Conservation (phyloP, 2,329 filamentous ascomycete genomes). For the Ophioceras dolichostomum region DNA sequence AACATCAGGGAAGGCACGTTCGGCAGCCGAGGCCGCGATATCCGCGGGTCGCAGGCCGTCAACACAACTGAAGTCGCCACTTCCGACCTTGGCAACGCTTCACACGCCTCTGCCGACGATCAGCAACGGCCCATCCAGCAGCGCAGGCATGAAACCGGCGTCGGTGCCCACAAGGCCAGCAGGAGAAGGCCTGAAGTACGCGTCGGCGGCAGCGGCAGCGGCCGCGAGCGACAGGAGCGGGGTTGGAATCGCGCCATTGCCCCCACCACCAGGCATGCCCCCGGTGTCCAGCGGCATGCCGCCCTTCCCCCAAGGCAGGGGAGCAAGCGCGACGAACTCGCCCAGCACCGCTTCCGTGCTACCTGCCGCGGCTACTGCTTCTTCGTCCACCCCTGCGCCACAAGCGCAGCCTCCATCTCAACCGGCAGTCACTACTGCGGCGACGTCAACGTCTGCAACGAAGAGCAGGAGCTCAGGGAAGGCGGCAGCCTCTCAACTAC, state of each 20-base stretch:
- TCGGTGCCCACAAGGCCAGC: conserved; percentile 72
- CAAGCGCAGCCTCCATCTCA: conserved; percentile 19
- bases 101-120: conserved; percentile 58
- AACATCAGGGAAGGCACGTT: conserved; percentile 45
- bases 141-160: conserved; percentile 79
- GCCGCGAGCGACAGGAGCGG: conserved; percentile 79
- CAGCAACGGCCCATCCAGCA: conserved; percentile 39
- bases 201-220: conserved; percentile 86
- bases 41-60: conserved; percentile 59
- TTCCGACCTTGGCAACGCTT: conserved; percentile 84
- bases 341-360: conserved; percentile 35
- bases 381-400: conserved; percentile 4
- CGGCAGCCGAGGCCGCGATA: conserved; percentile 43
- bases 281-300: conserved; percentile 26
- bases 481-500: conserved; percentile 21
- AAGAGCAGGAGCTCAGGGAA: conserved; percentile 28
- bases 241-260: conserved; percentile 85
- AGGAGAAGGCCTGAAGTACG: conserved; percentile 90
- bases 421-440: too few relatives aligned
- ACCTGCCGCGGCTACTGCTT: conserved; percentile 22
- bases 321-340: conserved; percentile 40
- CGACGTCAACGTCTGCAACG: conserved; percentile 16
- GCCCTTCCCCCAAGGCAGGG: conserved; percentile 41
- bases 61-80: conserved; percentile 80
- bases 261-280: conserved; percentile 65